Conservation (phyloP, 2,329 filamentous ascomycete genomes). For the Gremmenia infestans region DNA sequence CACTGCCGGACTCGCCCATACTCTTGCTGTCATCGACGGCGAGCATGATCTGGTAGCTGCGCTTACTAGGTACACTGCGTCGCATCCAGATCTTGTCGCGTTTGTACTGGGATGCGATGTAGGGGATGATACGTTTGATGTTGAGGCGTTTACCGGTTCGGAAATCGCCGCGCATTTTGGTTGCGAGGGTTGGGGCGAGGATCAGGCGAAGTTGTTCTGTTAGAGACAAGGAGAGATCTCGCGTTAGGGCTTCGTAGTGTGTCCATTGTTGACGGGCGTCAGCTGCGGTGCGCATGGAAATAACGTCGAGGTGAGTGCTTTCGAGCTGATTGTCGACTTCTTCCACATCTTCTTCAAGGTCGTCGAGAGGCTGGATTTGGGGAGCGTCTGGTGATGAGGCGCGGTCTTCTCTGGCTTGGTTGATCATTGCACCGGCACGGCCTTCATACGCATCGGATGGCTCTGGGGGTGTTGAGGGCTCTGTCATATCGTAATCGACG, state of each 20-base stretch:
- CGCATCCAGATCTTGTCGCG: conserved; percentile 99
- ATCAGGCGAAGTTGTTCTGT: conserved; percentile 96
- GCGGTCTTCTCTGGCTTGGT: conserved; percentile 38
- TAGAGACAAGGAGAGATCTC: conserved; percentile 78
- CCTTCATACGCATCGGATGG: conserved; percentile 49
- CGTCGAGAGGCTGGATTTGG: conserved; percentile 35
- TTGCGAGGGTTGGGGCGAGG: conserved; percentile 87
- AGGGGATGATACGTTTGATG: conserved; percentile 98
- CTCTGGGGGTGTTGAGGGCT: conserved; percentile 36
- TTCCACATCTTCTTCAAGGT: conserved; percentile 34
- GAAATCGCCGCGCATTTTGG: conserved; percentile 94
- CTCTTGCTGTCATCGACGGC: conserved; percentile 93
- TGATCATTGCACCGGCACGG: conserved; percentile 54
- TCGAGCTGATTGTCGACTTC: conserved; percentile 55
- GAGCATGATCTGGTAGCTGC: conserved; percentile 94
- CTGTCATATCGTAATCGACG: conserved; percentile 40
- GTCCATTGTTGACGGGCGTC: conserved; percentile 75
- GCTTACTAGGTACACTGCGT: conserved; percentile 82
- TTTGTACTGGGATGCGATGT: conserved; percentile 97
- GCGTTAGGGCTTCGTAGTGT: conserved; percentile 77
- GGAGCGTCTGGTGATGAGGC: conserved; percentile 47
- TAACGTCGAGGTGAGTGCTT: conserved; percentile 59
- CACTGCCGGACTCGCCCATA: conserved; percentile 79
- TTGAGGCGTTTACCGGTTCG: conserved; percentile 97
- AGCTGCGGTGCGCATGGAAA: conserved; percentile 36